A percentile compares a stretch with the other conserved stretches of the same genome.
phyloP scores from a whole-genome alignment of 2,329 filamentous ascomycete genomes.

The Aspergillus hortae region DNA sequence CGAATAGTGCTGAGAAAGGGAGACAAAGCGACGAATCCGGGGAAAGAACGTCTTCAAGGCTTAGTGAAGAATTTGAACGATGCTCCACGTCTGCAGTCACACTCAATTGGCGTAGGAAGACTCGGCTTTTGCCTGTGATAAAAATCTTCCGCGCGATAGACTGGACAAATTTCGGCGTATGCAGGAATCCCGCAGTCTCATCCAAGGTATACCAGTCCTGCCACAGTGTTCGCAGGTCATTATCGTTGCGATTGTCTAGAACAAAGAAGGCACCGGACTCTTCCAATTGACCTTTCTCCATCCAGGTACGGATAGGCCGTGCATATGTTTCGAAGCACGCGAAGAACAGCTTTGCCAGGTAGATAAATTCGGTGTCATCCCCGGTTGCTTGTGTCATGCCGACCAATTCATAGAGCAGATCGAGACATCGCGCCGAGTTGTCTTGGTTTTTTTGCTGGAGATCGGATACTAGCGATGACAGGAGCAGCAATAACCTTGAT shows the following conservation, averaged over 20 bases:
- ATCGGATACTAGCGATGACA: slow-evolving; percentile 61
- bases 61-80: slow-evolving; percentile 34
- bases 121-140: slow-evolving; percentile 81
- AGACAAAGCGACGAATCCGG: slow-evolving; percentile 32
- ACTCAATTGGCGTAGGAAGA: slow-evolving; percentile 72
- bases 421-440: slow-evolving; percentile 69
- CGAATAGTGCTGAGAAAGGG: slow-evolving; percentile 64
- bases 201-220: slow-evolving; percentile 68
- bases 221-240: slow-evolving; percentile 68
- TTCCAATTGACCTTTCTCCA: slow-evolving; percentile 69
- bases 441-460: slow-evolving; percentile 43
- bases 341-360: slow-evolving; percentile 68
- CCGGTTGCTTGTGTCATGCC: slow-evolving; percentile 68
- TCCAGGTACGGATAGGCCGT: slow-evolving; percentile 76
- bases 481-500: slow-evolving; percentile 54
- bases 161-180: slow-evolving; percentile 72
- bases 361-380: slow-evolving; percentile 58
- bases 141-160: slow-evolving; percentile 70
- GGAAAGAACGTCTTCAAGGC: slow-evolving; percentile 35
- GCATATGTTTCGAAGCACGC: slow-evolving; percentile 80
- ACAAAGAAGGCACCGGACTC: slow-evolving; percentile 70
- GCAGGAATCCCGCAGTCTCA: slow-evolving; percentile 53
- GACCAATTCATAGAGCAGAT: slow-evolving; percentile 70
- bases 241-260: slow-evolving; percentile 52
- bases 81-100: slow-evolving; percentile 31